Percentiles rank a stretch among this genome's conserved stretches.
Conservation (phyloP, 441 rosid species). For the Erodium chrysanthum region DNA sequence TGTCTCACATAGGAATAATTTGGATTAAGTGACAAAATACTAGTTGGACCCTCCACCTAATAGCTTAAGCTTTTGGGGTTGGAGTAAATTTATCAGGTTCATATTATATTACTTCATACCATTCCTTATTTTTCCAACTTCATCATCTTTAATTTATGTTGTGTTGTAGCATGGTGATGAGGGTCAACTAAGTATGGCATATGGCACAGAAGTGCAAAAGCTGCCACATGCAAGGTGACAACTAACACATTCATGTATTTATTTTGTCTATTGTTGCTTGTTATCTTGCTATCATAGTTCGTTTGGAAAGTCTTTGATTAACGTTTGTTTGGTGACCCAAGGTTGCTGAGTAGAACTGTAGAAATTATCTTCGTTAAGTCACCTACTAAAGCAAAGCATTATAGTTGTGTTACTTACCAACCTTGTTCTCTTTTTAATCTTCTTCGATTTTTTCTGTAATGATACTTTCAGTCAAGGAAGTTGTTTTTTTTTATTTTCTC, state of each 20-base stretch:
- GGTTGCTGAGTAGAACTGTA: not conserved
- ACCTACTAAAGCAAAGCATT: not conserved
- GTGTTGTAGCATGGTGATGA: slow-evolving; percentile 73
- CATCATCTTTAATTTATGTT: slow-evolving; percentile 19
- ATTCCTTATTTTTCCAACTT: slow-evolving; percentile 12
- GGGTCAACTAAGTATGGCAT: slow-evolving; percentile 71
- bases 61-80: too few relatives aligned
- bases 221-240: slow-evolving; percentile 83
- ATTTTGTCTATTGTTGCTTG: slow-evolving; percentile 14
- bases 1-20: too few relatives aligned
- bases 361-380: not conserved
- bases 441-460: not conserved
- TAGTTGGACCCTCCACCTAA: too few relatives aligned
- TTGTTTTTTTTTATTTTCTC: not conserved
- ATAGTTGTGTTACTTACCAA: not conserved
- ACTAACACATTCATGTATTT: slow-evolving; percentile 17
- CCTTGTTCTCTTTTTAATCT: not conserved
- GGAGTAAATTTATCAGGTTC: too few relatives aligned
- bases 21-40: too few relatives aligned
- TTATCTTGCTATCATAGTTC: not conserved
- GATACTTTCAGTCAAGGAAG: not conserved
- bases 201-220: slow-evolving; percentile 67
- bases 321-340: slow-evolving; percentile 1
- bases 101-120: not conserved
- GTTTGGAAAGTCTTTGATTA: slow-evolving; percentile 2